Conservation (phyloP, 2,329 filamentous ascomycete species). For the Talaromyces rugulosus region DNA sequence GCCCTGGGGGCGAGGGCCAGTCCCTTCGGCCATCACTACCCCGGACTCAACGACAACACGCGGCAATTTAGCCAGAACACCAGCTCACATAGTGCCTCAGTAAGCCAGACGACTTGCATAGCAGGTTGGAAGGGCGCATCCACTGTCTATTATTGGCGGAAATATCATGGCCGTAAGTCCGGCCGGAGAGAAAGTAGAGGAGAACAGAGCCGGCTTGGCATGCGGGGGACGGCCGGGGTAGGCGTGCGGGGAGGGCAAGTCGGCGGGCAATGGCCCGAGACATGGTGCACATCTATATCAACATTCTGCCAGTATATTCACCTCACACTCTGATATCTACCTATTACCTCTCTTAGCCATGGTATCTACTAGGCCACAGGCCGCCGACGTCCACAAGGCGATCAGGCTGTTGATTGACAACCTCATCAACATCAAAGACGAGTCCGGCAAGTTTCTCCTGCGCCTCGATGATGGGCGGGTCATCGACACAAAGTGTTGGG, state of each 20-base stretch:
- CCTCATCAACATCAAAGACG: slow-evolving; percentile 72
- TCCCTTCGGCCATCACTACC: not conserved
- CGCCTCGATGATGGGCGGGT: slow-evolving; percentile 67
- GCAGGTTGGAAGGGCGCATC: not conserved
- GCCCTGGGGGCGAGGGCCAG: not conserved
- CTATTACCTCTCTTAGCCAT: slow-evolving; percentile 5
- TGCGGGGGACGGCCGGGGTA: not conserved
- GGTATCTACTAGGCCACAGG: slow-evolving; percentile 16
- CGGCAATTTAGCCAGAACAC: not conserved
- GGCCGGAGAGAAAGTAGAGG: not conserved
- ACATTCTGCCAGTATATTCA: not conserved
- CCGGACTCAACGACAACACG: not conserved
- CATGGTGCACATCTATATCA: not conserved
- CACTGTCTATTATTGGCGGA: not conserved
- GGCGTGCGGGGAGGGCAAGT: not conserved
- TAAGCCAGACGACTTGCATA: not conserved
- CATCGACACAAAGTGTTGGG: slow-evolving; percentile 80
- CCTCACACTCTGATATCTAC: not conserved
- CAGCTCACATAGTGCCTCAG: not conserved
- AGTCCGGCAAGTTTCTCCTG: slow-evolving; percentile 68
- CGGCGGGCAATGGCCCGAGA: not conserved
- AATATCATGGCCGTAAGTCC: not conserved
- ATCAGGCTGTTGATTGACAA: slow-evolving; percentile 67
- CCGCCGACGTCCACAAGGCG: slow-evolving; percentile 46
- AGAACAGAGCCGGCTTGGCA: not conserved